Conservation (phyloP, 2,329 filamentous ascomycete genomes). For the Podosphaera fusca region DNA sequence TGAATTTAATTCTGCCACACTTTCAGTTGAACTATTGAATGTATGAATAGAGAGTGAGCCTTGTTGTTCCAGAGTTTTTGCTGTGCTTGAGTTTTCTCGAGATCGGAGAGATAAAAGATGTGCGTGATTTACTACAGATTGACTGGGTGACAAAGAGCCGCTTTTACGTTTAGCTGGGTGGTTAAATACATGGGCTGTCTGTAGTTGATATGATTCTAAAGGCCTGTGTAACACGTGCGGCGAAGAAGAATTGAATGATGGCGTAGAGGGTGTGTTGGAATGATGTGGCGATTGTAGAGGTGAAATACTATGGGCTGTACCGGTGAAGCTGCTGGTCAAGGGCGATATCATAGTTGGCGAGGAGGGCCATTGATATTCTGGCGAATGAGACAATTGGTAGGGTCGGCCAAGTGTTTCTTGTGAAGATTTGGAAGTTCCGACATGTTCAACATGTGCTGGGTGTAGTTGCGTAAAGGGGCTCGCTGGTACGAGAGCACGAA, state of each 20-base stretch:
- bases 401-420: neutral
- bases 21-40: too few relatives aligned
- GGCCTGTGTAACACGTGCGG: conserved; percentile 28
- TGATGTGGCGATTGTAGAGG: conserved; percentile 18
- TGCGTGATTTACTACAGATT: too few relatives aligned
- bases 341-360: neutral
- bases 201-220: conserved; percentile 16
- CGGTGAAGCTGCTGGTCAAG: too few relatives aligned
- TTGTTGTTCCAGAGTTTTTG: conserved; percentile 10
- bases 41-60: neutral
- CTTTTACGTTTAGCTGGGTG: too few relatives aligned
- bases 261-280: conserved; percentile 16
- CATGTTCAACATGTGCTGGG: conserved; percentile 3
- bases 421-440: neutral
- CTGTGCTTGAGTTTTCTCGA: conserved; percentile 3
- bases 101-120: conserved; percentile 2
- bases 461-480: conserved; percentile 8
- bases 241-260: conserved; percentile 18
- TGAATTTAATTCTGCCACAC: too few relatives aligned
- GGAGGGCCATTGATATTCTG: neutral
- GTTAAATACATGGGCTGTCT: too few relatives aligned
- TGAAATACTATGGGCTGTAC: neutral
- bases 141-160: too few relatives aligned
- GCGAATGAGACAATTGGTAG: neutral
- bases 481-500: conserved; percentile 41